Percentiles rank a stretch among this genome's conserved stretches.
phyloP scores from a whole-genome alignment of 805 yeast genomes.

The Lipomyces sp. region DNA sequence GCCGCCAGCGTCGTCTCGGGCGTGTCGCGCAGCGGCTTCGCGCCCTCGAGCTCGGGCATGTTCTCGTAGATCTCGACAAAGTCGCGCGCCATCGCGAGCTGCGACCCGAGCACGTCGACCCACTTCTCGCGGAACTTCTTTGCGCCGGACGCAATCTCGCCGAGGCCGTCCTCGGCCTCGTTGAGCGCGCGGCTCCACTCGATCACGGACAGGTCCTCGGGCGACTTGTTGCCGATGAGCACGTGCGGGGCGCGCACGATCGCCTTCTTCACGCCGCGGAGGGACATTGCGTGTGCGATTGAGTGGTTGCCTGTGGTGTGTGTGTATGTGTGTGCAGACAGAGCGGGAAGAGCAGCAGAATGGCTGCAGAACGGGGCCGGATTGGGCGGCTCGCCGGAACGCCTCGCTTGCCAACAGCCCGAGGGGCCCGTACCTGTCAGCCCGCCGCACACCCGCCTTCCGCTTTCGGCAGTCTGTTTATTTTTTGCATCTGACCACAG shows the following conservation, averaged over 20 bases:
- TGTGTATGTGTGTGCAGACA: too few relatives aligned
- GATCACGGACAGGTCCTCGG: conserved; percentile 37
- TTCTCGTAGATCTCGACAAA: conserved; percentile 32
- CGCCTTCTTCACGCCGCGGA: conserved; percentile 40
- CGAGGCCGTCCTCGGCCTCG: conserved; percentile 37
- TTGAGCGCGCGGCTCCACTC: conserved; percentile 39
- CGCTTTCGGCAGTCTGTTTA: too few relatives aligned
- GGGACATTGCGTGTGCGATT: conserved; percentile 24
- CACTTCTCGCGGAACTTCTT: conserved; percentile 32
- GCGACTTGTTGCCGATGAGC: conserved; percentile 37
- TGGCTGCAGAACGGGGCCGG: too few relatives aligned
- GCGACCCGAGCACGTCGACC: conserved; percentile 28
- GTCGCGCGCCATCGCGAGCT: conserved; percentile 26
- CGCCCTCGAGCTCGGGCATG: conserved; percentile 34
- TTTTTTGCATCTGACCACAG: too few relatives aligned
- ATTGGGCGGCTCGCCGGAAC: too few relatives aligned
- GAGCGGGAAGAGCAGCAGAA: too few relatives aligned
- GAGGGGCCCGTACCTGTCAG: too few relatives aligned
- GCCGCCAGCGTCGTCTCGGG: conserved; percentile 33
- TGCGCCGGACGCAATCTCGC: conserved; percentile 30
- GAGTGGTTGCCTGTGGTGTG: too few relatives aligned
- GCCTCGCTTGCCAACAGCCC: too few relatives aligned
- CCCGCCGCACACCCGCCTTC: too few relatives aligned
- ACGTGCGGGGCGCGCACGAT: conserved; percentile 40
- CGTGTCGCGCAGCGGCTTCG: conserved; percentile 35